phyloP scores from a whole-genome alignment of 2,329 filamentous ascomycete species.

The Phoma herbarum region DNA sequence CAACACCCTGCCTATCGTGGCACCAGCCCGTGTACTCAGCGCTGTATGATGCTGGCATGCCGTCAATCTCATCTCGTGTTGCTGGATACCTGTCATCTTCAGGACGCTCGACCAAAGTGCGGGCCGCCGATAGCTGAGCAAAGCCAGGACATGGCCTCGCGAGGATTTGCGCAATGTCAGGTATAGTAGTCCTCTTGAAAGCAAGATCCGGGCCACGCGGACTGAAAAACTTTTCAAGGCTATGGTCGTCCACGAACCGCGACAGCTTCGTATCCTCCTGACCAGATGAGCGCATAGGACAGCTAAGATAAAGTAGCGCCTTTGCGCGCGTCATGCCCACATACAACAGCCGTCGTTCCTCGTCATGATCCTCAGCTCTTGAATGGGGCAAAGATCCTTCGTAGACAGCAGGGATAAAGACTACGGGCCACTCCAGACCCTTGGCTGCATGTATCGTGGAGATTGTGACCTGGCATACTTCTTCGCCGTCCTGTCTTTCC shows the following conservation, averaged over 20 bases:
- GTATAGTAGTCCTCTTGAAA: slow-evolving; percentile 69
- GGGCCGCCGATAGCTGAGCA: slow-evolving; percentile 35
- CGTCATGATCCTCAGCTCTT: slow-evolving; percentile 82
- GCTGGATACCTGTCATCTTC: slow-evolving; percentile 51
- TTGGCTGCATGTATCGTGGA: slow-evolving; percentile 97
- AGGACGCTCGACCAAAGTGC: slow-evolving; percentile 34
- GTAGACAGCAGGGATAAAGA: slow-evolving; percentile 91
- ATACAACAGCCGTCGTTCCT: slow-evolving; percentile 89
- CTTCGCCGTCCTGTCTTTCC: slow-evolving; percentile 67
- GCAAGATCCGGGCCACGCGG: slow-evolving; percentile 70
- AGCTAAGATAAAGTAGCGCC: slow-evolving; percentile 84
- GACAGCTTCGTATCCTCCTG: slow-evolving; percentile 72
- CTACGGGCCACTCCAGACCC: slow-evolving; percentile 93
- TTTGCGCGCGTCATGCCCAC: slow-evolving; percentile 97
- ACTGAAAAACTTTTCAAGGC: slow-evolving; percentile 63
- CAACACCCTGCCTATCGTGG: slow-evolving; percentile 13
- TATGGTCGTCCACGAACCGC: slow-evolving; percentile 70
- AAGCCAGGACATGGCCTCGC: slow-evolving; percentile 67
- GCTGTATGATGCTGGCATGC: slow-evolving; percentile 35
- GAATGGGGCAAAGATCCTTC: slow-evolving; percentile 91
- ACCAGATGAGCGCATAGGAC: slow-evolving; percentile 73
- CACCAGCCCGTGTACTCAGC: slow-evolving; percentile 23
- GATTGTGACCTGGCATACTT: slow-evolving; percentile 77
- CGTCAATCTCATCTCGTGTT: slow-evolving; percentile 47
- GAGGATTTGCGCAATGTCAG: slow-evolving; percentile 76